Base-by-base conservation (phyloP, 257 asterid species). In the Leptodermis oblonga region DNA sequence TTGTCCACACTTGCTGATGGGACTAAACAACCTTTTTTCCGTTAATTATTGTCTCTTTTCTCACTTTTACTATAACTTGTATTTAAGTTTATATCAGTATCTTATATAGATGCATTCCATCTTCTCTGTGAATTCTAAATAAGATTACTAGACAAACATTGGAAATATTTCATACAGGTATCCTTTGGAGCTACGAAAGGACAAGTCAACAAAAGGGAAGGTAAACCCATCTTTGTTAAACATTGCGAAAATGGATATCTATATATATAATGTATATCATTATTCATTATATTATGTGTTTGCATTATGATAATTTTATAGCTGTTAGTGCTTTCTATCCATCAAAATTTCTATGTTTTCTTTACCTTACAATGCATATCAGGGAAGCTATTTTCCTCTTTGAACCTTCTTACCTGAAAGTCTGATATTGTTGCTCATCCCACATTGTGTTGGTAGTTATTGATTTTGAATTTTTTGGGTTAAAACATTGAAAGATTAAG, bases 161-260 rank as follows among this genome's bases (percentile, higher is more conserved):
- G 7, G 31, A 23, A 61, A 70, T 2, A 17, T 39, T 62, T 64
- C 62, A 10, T 73, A 65, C 66, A 94, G 99, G 99, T 94, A 94
- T 61, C 99, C 99, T 0, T 75, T 94, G 85, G 99, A 94, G 92
- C 83, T 94, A 75, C 83, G 99, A 33, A 94, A 89, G 82, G 97
- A 89, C 78, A 94, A 94, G 83, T 82, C 95, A 7, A 87, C 89
- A 43, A 91, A 94, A 79, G 80, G 79, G 68, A 90, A 93, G 96
- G 99, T 94, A 61, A n/a, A 84, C 49, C 56, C 10, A 36, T 31
- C 58, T 45, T 59, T 46, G n/a, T 41, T 34, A 28, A 42, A 66
- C n/a, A 15, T 30, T 63, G 15, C 54, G 56, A 33, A 58, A 48
- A 53, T n/a, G 26, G 31, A 46, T 22, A 7, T 42, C 4, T n/a